Percentiles rank a stretch among this genome's conserved stretches.
phyloP scores from a whole-genome alignment of 768 basidiomycete genomes.

The Tulasnella sp. region DNA sequence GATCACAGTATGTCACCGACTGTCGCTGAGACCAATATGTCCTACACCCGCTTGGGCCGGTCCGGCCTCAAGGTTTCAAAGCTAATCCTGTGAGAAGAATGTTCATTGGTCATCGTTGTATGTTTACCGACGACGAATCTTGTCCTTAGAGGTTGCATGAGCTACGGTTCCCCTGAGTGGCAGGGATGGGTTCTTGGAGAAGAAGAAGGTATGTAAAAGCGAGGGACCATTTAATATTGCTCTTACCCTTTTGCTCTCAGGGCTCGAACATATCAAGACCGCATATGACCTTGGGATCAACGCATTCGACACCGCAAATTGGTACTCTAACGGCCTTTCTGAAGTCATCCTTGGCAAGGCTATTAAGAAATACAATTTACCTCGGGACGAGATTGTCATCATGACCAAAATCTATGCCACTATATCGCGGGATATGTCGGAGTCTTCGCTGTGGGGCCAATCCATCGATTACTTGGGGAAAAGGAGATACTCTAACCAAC shows the following conservation, averaged over 20 bases:
- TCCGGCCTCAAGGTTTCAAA: constrained; percentile 26
- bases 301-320: constrained; percentile 36
- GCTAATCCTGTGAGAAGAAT: constrained; percentile 11
- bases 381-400: constrained; percentile 72
- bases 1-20: background rate
- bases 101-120: too few species aligned
- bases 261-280: constrained; percentile 20
- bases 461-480: constrained; percentile 27
- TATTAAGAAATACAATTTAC: constrained; percentile 50
- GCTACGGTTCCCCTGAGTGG: constrained; percentile 53
- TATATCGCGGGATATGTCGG: constrained; percentile 8
- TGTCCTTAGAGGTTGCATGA: constrained; percentile 54
- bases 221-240: constrained; percentile 40
- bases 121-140: too few species aligned
- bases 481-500: constrained; percentile 31
- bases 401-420: constrained; percentile 58
- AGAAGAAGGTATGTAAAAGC: constrained; percentile 41
- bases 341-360: constrained; percentile 68
- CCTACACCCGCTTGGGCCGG: constrained; percentile 27
- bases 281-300: constrained; percentile 34
- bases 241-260: background rate
- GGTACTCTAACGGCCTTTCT: constrained; percentile 61
- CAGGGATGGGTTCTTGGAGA: constrained; percentile 51
- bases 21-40: constrained; percentile 3
- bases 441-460: background rate